A percentile compares a stretch with the other conserved stretches of the same genome.
These are phyloP conservation scores for Bryoerythrophyllum caledonicum DNA, from an alignment of 225 moss, liverwort and hornwort genomes.

Conservation along the genomic window DNA sequence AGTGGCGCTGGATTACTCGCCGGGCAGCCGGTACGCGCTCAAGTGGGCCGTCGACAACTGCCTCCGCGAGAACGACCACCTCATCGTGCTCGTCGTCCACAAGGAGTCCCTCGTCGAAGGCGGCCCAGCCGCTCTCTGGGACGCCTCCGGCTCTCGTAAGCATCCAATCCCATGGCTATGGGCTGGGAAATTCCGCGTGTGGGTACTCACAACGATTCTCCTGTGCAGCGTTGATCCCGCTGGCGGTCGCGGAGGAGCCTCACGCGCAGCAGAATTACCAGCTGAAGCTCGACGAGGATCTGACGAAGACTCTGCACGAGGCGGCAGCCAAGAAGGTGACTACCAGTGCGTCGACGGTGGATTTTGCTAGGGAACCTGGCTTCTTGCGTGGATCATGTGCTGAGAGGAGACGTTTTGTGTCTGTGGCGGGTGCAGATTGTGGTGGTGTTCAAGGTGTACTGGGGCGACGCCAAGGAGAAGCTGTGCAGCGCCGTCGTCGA, in stretches of 20 bases:
- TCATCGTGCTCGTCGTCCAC: slow-evolving; percentile 60
- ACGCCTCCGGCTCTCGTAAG: slow-evolving; percentile 58
- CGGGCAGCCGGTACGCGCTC: slow-evolving; percentile 62
- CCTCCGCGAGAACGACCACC: slow-evolving; percentile 56
- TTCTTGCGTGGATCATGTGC: not conserved
- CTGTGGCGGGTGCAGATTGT: slow-evolving; percentile 40
- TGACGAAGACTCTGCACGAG: slow-evolving; percentile 21
- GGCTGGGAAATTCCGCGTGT: too few species aligned
- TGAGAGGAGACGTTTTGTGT: not conserved
- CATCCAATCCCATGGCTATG: not conserved
- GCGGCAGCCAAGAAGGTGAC: slow-evolving; percentile 46
- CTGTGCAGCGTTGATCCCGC: slow-evolving; percentile 54
- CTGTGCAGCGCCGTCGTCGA: slow-evolving; percentile 62
- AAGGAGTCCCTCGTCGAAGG: slow-evolving; percentile 42
- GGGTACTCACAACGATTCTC: not conserved
- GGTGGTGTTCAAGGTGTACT: slow-evolving; percentile 67
- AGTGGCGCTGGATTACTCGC: slow-evolving; percentile 72
- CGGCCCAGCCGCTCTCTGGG: slow-evolving; percentile 50
- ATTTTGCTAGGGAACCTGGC: too few species aligned
- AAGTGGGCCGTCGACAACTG: slow-evolving; percentile 68
- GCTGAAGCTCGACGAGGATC: slow-evolving; percentile 37
- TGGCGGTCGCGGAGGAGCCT: slow-evolving; percentile 41
- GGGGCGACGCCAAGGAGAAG: slow-evolving; percentile 73
- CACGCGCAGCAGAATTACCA: slow-evolving; percentile 44
- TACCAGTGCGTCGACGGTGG: not conserved